Base-by-base conservation (phyloP, 2,329 filamentous ascomycete species). In the Fusarium illudens region DNA sequence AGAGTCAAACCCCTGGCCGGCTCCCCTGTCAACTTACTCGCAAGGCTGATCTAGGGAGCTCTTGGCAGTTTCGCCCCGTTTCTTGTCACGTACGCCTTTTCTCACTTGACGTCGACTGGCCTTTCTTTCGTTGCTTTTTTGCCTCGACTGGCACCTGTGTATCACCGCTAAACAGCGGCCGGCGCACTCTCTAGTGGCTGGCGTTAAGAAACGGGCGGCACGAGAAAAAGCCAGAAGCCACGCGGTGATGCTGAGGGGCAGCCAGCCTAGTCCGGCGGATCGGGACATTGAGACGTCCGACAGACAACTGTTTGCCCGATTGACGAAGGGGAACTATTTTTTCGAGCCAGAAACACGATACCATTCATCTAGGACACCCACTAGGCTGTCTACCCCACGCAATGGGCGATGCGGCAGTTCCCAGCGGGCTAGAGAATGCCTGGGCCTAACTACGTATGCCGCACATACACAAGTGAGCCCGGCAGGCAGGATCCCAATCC, bases 51-150 rank as follows among this genome's bases (percentile, higher is more conserved):
- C 33, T 54, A 42, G 29, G 22, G 44, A 33, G 27, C 50, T 60
- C 32, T 61, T 56, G 62, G 54, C 53, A 58, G 44, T 29, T 22
- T 46, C 34, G 30, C 46, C 53, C 55, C 27, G 20, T 52, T 30
- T 55, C 39, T 51, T 66, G 65, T 68, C 65, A 62, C 46, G 25
- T 30, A 44, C 61, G 61, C 65, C 65, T 65, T 66, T 52, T 48
- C 53, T 58, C 39, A 36, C 56, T 44, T 25, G 42, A 51, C 22
- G 27, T 32, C 17, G 33, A 19, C 29, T 13, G 52, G 27, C 12
- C 48, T 48, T 56, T 22, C 29, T 12, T 46, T 30, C 25, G 27
- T 49, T 57, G 20, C 25, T 49, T 46, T 51, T 55, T 65, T 22
- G 32, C 36, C 64, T 29, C 13, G 34, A 29, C 57, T 55, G 60